Evolutionary conservation across 2,329 filamentous ascomycete genomes (phyloP).

Genomic region (Kalmusia sp.): DNA sequence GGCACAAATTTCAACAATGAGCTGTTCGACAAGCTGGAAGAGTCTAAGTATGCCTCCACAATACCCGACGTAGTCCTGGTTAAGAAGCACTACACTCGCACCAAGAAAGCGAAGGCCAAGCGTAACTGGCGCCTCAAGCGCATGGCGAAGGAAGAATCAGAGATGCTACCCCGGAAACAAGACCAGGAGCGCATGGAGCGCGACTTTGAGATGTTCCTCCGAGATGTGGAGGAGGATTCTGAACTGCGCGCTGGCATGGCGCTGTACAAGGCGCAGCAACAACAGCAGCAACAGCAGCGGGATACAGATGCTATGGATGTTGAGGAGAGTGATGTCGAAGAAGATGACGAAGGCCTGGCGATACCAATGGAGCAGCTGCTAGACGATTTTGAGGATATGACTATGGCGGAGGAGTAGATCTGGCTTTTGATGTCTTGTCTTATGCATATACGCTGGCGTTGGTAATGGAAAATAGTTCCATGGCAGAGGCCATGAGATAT

Average conservation of each 20-base stretch:
- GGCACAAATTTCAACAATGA: conserved; percentile 93
- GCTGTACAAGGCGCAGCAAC: conserved; percentile 76
- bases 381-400: conserved; percentile 92
- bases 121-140: conserved; percentile 91
- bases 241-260: conserved; percentile 85
- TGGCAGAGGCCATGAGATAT: background rate
- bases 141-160: conserved; percentile 88
- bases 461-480: background rate
- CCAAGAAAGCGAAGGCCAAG: conserved; percentile 74
- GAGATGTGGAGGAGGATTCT: conserved; percentile 93
- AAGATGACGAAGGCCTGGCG: conserved; percentile 60
- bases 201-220: conserved; percentile 97
- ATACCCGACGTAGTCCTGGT: conserved; percentile 94
- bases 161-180: conserved; percentile 83
- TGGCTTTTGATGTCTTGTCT: background rate
- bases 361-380: conserved; percentile 68
- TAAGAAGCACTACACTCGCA: conserved; percentile 93
- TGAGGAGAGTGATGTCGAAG: conserved; percentile 61
- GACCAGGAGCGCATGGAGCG: conserved; percentile 88
- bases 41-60: conserved; percentile 74
- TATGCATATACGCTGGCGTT: conserved; percentile 6
- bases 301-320: conserved; percentile 72
- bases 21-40: conserved; percentile 85
- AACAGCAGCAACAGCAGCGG: conserved; percentile 53
- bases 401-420: conserved; percentile 62